Evolutionary conservation across 2,329 filamentous ascomycete genomes (phyloP).

Genomic region (Botryotinia narcissicola): DNA sequence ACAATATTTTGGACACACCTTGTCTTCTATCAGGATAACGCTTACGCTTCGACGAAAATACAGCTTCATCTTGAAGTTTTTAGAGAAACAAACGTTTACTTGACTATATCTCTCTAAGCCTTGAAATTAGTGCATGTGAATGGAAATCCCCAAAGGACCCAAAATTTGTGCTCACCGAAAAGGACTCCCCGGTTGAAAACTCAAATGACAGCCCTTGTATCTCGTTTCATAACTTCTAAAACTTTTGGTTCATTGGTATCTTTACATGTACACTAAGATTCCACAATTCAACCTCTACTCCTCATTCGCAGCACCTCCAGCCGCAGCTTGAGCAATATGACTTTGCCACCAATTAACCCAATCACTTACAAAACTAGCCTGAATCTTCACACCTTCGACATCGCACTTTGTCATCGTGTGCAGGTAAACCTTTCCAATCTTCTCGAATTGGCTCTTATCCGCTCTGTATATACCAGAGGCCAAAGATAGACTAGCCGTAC

Average conservation of each 20-base stretch:
- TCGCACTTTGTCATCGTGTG: slow-evolving; percentile 60
- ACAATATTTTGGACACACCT: neutral
- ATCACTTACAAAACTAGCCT: slow-evolving; percentile 65
- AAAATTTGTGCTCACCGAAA: neutral
- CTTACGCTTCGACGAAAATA: neutral
- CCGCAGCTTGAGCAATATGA: slow-evolving; percentile 36
- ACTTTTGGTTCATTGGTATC: slow-evolving; percentile 1
- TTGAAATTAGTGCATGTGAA: neutral
- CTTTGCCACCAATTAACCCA: slow-evolving; percentile 72
- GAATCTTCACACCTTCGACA: slow-evolving; percentile 56
- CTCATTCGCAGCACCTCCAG: neutral
- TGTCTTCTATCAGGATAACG: neutral
- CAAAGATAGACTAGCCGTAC: slow-evolving; percentile 66
- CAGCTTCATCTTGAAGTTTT: neutral
- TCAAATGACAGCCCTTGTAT: neutral
- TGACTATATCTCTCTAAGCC: neutral
- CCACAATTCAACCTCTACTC: neutral
- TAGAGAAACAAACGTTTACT: neutral
- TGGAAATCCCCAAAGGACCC: neutral
- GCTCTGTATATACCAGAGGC: slow-evolving; percentile 58
- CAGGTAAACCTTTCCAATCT: slow-evolving; percentile 62
- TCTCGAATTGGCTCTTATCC: slow-evolving; percentile 52
- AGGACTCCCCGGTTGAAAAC: neutral
- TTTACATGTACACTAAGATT: slow-evolving; percentile 6
- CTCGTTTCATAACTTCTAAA: neutral